Percentiles rank a stretch among this genome's conserved stretches.
These are phyloP conservation scores for Sporothrix globosa DNA, from an alignment of 2,329 filamentous ascomycete species.

Conservation along the genomic window DNA sequence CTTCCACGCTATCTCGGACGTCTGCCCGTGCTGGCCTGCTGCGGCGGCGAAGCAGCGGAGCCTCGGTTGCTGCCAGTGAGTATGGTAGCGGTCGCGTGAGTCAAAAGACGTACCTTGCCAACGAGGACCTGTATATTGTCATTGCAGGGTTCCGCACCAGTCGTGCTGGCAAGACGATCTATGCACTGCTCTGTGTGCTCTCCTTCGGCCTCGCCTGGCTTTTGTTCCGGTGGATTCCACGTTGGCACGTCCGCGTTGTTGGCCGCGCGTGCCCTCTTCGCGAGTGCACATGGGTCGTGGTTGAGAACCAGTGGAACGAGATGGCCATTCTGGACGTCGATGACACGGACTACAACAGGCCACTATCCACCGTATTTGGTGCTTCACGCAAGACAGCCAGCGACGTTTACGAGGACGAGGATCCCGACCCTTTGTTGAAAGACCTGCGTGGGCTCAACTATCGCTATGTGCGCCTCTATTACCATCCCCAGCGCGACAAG, in stretches of 20 bases:
- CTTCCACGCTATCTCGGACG: constrained; percentile 61
- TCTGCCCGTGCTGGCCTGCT: constrained; percentile 68
- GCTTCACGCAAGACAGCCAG: constrained; percentile 59
- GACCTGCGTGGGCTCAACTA: constrained; percentile 82
- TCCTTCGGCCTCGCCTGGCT: constrained; percentile 82
- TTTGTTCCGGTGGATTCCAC: constrained; percentile 84
- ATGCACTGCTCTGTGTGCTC: constrained; percentile 69
- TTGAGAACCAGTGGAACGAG: constrained; percentile 97
- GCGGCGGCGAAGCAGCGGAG: constrained; percentile 68
- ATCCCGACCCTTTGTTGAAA: constrained; percentile 76
- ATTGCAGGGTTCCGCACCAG: constrained; percentile 90
- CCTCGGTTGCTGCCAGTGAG: constrained; percentile 65
- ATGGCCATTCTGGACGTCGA: constrained; percentile 75
- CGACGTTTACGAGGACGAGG: constrained; percentile 42
- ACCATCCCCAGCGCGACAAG: constrained; percentile 84
- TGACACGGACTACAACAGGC: constrained; percentile 56
- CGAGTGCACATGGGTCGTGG: constrained; percentile 85
- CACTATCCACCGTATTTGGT: constrained; percentile 68
- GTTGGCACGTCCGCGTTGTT: constrained; percentile 77
- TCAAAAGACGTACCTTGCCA: constrained; percentile 91
- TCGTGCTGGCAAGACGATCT: constrained; percentile 66
- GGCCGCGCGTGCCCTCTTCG: constrained; percentile 70
- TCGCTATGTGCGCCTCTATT: constrained; percentile 91
- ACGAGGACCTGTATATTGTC: constrained; percentile 91
- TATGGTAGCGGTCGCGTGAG: constrained; percentile 67